Conservation (phyloP, 1,284 basidiomycete species). For the Cryptococcus neoformans region DNA sequence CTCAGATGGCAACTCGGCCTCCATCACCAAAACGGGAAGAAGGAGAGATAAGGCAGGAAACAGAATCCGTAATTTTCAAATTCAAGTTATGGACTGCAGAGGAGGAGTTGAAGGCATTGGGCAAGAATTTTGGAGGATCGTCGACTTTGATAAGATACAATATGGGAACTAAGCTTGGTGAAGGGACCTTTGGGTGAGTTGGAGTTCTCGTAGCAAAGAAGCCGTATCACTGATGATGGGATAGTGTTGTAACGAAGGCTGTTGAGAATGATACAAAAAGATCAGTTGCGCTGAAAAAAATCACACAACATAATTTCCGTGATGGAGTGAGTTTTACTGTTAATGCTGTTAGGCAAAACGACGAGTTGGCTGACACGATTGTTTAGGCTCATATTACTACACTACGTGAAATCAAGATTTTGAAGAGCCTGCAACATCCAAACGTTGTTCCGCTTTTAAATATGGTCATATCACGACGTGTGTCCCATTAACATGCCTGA, state of each 20-base stretch:
- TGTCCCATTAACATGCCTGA: conserved; percentile 8
- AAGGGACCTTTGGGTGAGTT: conserved; percentile 86
- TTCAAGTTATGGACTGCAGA: conserved; percentile 52
- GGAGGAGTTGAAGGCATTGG: conserved; percentile 65
- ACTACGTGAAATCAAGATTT: conserved; percentile 94
- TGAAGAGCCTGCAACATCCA: conserved; percentile 83
- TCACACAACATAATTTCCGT: conserved; percentile 91
- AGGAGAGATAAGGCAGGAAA: conserved; percentile 21
- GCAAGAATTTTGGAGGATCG: conserved; percentile 69
- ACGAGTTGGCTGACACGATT: neutral
- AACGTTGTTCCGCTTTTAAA: conserved; percentile 86
- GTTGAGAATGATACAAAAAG: conserved; percentile 61
- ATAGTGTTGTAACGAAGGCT: conserved; percentile 84
- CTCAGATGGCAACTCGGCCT: conserved; percentile 16
- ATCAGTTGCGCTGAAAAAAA: conserved; percentile 76
- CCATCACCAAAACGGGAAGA: conserved; percentile 24
- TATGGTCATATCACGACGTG: conserved; percentile 66
- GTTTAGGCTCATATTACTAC: conserved; percentile 76
- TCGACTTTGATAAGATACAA: conserved; percentile 75
- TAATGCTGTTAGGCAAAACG: neutral
- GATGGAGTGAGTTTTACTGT: conserved; percentile 67
- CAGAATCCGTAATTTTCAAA: conserved; percentile 25
- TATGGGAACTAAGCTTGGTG: conserved; percentile 78
- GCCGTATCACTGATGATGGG: too few species aligned
- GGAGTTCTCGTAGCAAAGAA: neutral